These are phyloP conservation scores for Diaporthe ampelina DNA, from an alignment of 2,329 filamentous ascomycete genomes.

Conservation along the genomic window DNA sequence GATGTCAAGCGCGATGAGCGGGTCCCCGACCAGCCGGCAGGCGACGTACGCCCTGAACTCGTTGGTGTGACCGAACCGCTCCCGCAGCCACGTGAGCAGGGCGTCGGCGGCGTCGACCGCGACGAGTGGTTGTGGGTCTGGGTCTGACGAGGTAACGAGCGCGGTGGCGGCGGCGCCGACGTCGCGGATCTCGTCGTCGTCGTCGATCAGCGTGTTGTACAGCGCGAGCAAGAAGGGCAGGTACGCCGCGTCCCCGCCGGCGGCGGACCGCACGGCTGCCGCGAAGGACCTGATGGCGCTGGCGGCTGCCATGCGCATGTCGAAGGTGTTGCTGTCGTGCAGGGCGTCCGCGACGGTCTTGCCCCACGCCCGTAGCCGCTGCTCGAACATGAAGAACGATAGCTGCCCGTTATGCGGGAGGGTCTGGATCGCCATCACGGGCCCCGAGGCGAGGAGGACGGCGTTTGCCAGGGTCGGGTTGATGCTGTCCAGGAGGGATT, in stretches of 20 bases:
- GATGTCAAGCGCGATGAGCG: conserved; percentile 36
- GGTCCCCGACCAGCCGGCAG: conserved; percentile 57
- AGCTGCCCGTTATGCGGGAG: conserved; percentile 40
- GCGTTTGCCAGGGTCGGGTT: conserved; percentile 66
- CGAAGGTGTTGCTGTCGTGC: conserved; percentile 69
- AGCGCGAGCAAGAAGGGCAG: conserved; percentile 74
- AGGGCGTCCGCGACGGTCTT: conserved; percentile 63
- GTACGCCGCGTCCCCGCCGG: conserved; percentile 51
- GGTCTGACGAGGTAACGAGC: conserved; percentile 1
- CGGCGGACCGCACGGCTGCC: conserved; percentile 46
- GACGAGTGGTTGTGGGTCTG: conserved; percentile 53
- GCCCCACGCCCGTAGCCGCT: conserved; percentile 59
- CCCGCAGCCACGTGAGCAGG: conserved; percentile 60
- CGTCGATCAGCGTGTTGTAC: conserved; percentile 86
- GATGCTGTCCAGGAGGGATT: conserved; percentile 53
- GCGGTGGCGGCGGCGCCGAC: conserved; percentile 39
- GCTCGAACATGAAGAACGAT: conserved; percentile 40
- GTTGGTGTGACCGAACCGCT: conserved; percentile 50
- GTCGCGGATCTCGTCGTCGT: conserved; percentile 83
- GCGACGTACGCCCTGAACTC: conserved; percentile 58
- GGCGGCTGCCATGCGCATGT: conserved; percentile 73
- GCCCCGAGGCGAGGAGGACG: conserved; percentile 63
- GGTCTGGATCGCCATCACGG: conserved; percentile 55
- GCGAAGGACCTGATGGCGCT: conserved; percentile 68
- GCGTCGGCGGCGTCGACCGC: conserved; percentile 62